These are phyloP conservation scores for Trichoderma endophyticum DNA, from an alignment of 2,329 filamentous ascomycete genomes.

Conservation along the genomic window DNA sequence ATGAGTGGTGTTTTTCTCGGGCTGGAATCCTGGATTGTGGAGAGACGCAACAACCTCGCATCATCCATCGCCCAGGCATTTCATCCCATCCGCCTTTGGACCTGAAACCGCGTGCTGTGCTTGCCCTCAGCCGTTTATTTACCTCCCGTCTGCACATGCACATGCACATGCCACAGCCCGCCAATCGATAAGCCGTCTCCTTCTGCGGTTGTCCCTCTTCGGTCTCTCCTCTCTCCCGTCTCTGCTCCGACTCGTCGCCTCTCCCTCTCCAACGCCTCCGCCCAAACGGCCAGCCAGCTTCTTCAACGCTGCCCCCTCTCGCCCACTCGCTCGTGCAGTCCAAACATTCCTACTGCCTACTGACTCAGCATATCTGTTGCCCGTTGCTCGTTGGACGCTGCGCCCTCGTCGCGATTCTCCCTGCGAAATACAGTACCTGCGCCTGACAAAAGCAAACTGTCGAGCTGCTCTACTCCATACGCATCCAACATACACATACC, in stretches of 20 bases:
- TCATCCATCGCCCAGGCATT: conserved; percentile 14
- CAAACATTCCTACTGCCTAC: neutral
- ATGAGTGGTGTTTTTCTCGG: neutral
- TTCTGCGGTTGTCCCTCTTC: neutral
- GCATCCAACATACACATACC: neutral
- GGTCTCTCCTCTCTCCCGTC: neutral
- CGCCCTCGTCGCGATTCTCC: neutral
- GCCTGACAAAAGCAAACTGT: neutral
- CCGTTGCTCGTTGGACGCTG: neutral
- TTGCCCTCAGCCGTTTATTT: neutral
- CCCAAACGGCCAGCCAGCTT: neutral
- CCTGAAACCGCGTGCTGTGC: neutral
- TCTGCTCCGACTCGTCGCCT: neutral
- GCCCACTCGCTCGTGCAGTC: neutral
- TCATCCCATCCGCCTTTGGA: neutral
- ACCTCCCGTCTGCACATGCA: neutral
- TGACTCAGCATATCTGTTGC: neutral
- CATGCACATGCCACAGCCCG: neutral
- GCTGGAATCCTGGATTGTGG: neutral
- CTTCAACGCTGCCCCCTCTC: neutral
- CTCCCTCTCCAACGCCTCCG: neutral
- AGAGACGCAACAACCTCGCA: neutral
- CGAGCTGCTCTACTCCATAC: neutral
- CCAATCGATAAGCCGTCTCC: conserved; percentile 3
- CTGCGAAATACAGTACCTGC: neutral